Evolutionary conservation across 140 eudicot genomes (phyloP).

Genomic region (Cichorium intybus): DNA sequence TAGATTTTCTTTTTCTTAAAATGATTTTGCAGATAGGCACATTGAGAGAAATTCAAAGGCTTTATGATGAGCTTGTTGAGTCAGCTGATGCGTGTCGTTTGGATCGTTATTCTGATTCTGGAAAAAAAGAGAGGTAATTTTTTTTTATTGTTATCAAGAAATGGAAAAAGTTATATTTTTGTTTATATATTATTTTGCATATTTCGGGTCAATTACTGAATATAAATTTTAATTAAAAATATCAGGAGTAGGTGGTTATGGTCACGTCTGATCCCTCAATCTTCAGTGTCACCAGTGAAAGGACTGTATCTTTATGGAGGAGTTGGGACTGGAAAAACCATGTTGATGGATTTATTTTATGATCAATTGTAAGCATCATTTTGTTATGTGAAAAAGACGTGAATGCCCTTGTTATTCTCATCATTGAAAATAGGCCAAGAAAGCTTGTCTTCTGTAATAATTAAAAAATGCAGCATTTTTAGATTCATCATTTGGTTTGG

Average conservation of each 20-base stretch:
- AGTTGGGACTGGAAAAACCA: conserved; percentile 98
- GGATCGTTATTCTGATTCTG: conserved; percentile 82
- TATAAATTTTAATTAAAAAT: neutral
- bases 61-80: conserved; percentile 84
- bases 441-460: no score
- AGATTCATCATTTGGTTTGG: neutral
- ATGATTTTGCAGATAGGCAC: conserved; percentile 63
- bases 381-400: neutral
- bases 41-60: conserved; percentile 85
- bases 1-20: conserved; percentile 4
- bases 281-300: conserved; percentile 79
- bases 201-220: neutral
- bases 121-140: conserved; percentile 72
- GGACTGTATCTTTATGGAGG: conserved; percentile 99
- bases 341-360: conserved; percentile 94
- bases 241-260: conserved; percentile 97
- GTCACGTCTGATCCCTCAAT: conserved; percentile 88
- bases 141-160: neutral
- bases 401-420: neutral
- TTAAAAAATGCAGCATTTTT: no score
- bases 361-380: conserved; percentile 70
- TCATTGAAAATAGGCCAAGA: neutral
- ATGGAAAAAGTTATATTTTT: neutral
- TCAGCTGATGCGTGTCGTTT: conserved; percentile 76
- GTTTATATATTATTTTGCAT: neutral